Evolutionary conservation across 2,329 filamentous ascomycete genomes (phyloP).

Genomic region (Emmonsiellopsis sp.): DNA sequence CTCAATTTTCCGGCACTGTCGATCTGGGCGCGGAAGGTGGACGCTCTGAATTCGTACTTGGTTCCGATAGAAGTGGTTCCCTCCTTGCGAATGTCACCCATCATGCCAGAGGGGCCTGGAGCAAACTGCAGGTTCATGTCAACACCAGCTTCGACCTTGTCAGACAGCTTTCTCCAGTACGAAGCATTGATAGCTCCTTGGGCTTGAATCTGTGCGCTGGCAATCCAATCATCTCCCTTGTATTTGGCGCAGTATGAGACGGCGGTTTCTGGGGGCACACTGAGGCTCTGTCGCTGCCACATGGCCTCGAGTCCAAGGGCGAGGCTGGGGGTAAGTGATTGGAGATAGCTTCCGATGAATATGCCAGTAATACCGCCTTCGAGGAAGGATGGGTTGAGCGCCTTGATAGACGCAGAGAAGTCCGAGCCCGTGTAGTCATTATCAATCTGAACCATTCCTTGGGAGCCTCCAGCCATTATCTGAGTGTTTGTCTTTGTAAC

Average conservation of each 20-base stretch:
- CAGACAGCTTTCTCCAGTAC: conserved; percentile 87
- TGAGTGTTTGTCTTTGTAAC: conserved; percentile 84
- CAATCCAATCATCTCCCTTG: conserved; percentile 86
- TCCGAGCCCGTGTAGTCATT: conserved; percentile 91
- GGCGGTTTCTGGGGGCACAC: conserved; percentile 79
- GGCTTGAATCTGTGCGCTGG: conserved; percentile 77
- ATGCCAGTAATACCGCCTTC: conserved; percentile 92
- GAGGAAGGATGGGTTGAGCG: conserved; percentile 87
- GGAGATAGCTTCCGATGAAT: conserved; percentile 90
- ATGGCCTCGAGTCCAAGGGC: conserved; percentile 85
- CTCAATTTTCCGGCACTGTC: conserved; percentile 91
- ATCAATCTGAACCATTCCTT: conserved; percentile 87
- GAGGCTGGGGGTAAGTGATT: conserved; percentile 79
- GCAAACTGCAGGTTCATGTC: conserved; percentile 84
- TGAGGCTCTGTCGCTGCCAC: conserved; percentile 79
- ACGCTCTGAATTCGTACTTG: conserved; percentile 97
- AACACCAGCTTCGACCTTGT: conserved; percentile 92
- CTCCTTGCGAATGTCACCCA: conserved; percentile 74
- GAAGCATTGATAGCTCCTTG: conserved; percentile 82
- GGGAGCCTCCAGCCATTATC: conserved; percentile 64
- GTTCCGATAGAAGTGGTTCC: conserved; percentile 84
- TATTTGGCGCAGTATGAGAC: conserved; percentile 87
- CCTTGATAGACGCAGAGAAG: conserved; percentile 87
- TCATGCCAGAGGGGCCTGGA: conserved; percentile 55
- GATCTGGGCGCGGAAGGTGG: conserved; percentile 89